Conservation (phyloP, 1,284 basidiomycete genomes). For the Sporisorium sorghi region DNA sequence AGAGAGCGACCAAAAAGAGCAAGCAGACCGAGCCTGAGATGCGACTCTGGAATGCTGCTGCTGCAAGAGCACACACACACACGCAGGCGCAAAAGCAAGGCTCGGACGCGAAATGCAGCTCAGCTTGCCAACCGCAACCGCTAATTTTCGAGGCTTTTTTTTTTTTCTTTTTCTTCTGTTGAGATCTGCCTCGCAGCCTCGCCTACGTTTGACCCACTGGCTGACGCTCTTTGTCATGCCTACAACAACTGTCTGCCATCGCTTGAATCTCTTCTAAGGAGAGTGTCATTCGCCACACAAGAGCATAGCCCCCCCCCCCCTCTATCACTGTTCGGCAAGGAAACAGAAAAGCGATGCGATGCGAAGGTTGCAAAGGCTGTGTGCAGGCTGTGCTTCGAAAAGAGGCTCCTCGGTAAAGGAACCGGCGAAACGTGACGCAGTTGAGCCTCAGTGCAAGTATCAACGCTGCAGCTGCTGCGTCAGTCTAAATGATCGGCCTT, state of each 20-base stretch:
- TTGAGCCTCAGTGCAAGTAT: too few species aligned
- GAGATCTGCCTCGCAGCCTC: not conserved
- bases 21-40: constrained; percentile 9
- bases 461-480: too few species aligned
- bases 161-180: not conserved
- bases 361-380: not conserved
- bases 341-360: not conserved
- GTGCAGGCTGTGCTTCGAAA: constrained; percentile 6
- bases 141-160: constrained; percentile 3
- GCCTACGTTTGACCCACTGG: not conserved
- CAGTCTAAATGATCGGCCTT: constrained; percentile 2
- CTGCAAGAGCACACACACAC: too few species aligned
- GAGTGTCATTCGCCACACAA: too few species aligned
- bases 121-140: too few species aligned
- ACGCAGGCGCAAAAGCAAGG: not conserved
- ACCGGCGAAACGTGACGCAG: not conserved
- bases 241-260: too few species aligned
- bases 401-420: constrained; percentile 1
- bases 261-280: too few species aligned
- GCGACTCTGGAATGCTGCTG: constrained; percentile 20
- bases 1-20: too few species aligned
- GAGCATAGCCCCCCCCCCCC: too few species aligned
- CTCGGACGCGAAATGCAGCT: too few species aligned
- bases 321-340: not conserved
- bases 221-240: too few species aligned